These are phyloP conservation scores for Tolypocladium album DNA, from an alignment of 2,329 filamentous ascomycete genomes.

Conservation along the genomic window DNA sequence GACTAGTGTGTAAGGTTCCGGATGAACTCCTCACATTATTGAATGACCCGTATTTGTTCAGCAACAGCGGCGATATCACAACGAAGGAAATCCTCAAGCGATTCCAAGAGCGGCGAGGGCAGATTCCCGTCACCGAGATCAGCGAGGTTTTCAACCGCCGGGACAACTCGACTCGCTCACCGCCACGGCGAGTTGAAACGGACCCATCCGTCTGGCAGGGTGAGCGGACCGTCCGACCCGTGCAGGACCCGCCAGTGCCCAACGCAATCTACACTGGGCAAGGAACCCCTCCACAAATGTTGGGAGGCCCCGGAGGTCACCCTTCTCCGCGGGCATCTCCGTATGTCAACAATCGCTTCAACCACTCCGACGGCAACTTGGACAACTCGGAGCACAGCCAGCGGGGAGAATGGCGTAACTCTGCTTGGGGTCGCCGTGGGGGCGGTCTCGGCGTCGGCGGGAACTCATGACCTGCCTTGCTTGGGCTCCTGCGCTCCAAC, in stretches of 20 bases:
- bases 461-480: conserved; percentile 21
- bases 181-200: conserved; percentile 64
- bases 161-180: conserved; percentile 44
- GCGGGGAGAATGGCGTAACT: conserved; percentile 47
- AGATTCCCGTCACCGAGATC: conserved; percentile 49
- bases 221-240: conserved; percentile 72
- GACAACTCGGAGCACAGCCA: conserved; percentile 29
- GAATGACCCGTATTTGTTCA: conserved; percentile 73
- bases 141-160: conserved; percentile 45
- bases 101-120: conserved; percentile 66
- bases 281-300: conserved; percentile 38
- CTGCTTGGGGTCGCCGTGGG: conserved; percentile 40
- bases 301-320: conserved; percentile 35
- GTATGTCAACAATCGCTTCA: conserved; percentile 30
- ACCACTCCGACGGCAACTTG: conserved; percentile 30
- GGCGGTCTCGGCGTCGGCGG: conserved; percentile 39
- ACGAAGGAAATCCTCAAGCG: conserved; percentile 95
- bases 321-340: conserved; percentile 20
- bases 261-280: conserved; percentile 24
- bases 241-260: conserved; percentile 47
- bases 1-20: conserved; percentile 55
- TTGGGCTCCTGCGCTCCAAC: conserved; percentile 3
- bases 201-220: conserved; percentile 77
- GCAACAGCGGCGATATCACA: conserved; percentile 74
- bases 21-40: conserved; percentile 82